Conservation (phyloP, 768 basidiomycete species). For the Favolaschia claudopus region DNA sequence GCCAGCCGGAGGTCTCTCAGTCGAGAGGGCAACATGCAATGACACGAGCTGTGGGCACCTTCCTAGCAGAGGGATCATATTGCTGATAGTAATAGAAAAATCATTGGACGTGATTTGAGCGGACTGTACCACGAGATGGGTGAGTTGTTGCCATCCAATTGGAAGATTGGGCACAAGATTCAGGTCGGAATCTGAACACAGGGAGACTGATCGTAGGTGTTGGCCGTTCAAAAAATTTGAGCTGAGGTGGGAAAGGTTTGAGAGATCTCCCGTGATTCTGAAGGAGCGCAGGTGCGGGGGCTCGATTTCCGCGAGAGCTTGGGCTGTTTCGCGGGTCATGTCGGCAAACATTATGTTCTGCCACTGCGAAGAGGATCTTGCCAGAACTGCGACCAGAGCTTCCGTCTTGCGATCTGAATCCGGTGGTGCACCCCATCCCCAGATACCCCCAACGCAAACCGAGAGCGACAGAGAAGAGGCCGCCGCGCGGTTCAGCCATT, state of each 20-base stretch:
- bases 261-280: too few relatives aligned
- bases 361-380: too few relatives aligned
- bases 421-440: not conserved
- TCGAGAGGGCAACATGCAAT: not conserved
- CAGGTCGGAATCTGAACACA: not conserved
- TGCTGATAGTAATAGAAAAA: too few relatives aligned
- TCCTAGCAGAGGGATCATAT: not conserved
- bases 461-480: not conserved
- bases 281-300: too few relatives aligned
- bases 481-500: constrained; percentile 2
- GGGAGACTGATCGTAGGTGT: not conserved
- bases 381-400: not conserved
- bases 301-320: too few relatives aligned
- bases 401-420: not conserved
- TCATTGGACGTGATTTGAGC: not conserved
- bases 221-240: too few relatives aligned
- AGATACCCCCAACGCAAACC: not conserved
- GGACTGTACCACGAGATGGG: not conserved
- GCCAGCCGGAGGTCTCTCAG: not conserved
- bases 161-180: not conserved
- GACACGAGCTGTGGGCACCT: not conserved
- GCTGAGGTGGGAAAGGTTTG: too few relatives aligned
- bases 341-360: too few relatives aligned
- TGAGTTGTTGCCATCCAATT: not conserved
- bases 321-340: too few relatives aligned